Conservation (phyloP, 2,329 filamentous ascomycete genomes). For the Pezicula rhizophila region DNA sequence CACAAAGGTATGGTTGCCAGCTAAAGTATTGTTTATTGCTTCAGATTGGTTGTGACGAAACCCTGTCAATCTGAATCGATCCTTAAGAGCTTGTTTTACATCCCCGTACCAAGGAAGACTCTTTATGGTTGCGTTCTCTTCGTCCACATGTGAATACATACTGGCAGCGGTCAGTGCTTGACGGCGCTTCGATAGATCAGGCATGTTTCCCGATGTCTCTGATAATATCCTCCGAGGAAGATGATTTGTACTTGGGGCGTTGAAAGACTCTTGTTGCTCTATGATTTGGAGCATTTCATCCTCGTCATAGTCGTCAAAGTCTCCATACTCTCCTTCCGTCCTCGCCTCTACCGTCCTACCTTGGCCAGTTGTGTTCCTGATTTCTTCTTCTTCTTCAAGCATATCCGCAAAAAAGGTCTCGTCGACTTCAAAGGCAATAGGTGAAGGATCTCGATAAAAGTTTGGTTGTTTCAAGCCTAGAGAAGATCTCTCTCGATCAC, state of each 20-base stretch:
- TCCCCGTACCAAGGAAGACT: conserved; percentile 78
- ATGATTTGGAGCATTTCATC: conserved; percentile 30
- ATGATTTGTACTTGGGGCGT: conserved; percentile 16
- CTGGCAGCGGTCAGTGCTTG: conserved; percentile 10
- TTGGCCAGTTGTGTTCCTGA: conserved; percentile 8
- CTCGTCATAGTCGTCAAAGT: conserved; percentile 18
- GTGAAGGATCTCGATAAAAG: conserved; percentile 13
- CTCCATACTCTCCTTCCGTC: conserved; percentile 4
- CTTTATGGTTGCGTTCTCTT: conserved; percentile 46
- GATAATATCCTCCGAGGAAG: conserved; percentile 7
- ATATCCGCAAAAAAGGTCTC: conserved; percentile 18
- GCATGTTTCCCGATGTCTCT: conserved; percentile 13
- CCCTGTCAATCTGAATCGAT: conserved; percentile 75
- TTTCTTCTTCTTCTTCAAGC: conserved; percentile 19
- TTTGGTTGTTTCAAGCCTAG: conserved; percentile 10
- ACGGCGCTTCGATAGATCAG: conserved; percentile 9
- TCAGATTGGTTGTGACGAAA: conserved; percentile 91
- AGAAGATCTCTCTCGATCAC: neutral
- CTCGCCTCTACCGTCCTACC: neutral
- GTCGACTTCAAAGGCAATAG: conserved; percentile 16
- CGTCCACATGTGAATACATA: conserved; percentile 26
- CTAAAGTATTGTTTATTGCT: conserved; percentile 88
- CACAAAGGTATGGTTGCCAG: conserved; percentile 85
- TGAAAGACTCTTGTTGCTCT: conserved; percentile 1
- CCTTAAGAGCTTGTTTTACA: conserved; percentile 72